Conservation (phyloP, 1,284 basidiomycete genomes). For the Austroboletus rostrupii region DNA sequence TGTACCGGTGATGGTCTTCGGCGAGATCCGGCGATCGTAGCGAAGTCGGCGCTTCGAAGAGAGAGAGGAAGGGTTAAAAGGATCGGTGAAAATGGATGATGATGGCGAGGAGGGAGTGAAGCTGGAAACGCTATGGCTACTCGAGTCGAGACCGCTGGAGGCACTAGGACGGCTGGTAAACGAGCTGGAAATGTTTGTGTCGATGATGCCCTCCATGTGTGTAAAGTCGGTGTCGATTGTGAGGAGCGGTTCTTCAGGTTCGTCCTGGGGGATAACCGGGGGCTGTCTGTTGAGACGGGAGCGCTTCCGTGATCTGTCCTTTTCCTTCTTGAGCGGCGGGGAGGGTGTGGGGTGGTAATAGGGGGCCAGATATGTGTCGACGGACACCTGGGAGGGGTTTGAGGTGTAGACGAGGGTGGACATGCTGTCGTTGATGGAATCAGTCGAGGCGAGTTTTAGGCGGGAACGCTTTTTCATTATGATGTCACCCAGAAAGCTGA, state of each 20-base stretch:
- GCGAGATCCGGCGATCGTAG: constrained; percentile 43
- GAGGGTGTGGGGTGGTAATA: constrained; percentile 20
- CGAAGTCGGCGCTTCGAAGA: constrained; percentile 10
- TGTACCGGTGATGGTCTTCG: constrained; percentile 36
- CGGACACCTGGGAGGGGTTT: constrained; percentile 24
- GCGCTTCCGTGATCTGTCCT: constrained; percentile 14
- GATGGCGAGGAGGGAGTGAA: constrained; percentile 36
- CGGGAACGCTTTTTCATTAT: constrained; percentile 32
- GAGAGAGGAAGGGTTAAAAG: constrained; percentile 36
- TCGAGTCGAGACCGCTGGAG: constrained; percentile 22
- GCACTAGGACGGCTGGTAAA: constrained; percentile 10
- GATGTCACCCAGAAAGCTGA: constrained; percentile 30
- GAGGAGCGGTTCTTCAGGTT: constrained; percentile 16
- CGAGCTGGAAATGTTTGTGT: constrained; percentile 31
- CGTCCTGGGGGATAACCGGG: constrained; percentile 18
- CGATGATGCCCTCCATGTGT: constrained; percentile 82
- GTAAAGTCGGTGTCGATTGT: constrained; percentile 76
- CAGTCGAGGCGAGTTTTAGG: constrained; percentile 29
- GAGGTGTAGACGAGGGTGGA: constrained; percentile 18
- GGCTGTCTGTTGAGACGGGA: constrained; percentile 21
- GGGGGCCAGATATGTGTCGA: constrained; percentile 19
- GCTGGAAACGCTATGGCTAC: constrained; percentile 16
- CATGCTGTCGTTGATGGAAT: constrained; percentile 19
- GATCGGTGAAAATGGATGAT: constrained; percentile 42
- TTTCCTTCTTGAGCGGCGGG: constrained; percentile 31